Percentiles rank a stretch among this genome's conserved stretches.
phyloP scores from a whole-genome alignment of 2,329 filamentous ascomycete species.

The Colletotrichum chrysophilum region DNA sequence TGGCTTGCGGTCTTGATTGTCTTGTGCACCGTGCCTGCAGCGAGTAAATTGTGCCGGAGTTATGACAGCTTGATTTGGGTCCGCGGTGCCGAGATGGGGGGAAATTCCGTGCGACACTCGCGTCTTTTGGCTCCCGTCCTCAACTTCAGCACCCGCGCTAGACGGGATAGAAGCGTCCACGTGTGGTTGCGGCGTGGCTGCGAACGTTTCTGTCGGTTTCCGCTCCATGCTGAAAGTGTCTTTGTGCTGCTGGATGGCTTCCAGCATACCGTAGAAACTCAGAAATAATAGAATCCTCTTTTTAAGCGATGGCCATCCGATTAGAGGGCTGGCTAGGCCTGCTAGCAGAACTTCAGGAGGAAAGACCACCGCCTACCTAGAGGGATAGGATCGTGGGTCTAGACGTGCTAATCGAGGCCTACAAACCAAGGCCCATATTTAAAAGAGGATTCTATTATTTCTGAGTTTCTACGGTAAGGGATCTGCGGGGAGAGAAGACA shows the following conservation, averaged over 20 bases:
- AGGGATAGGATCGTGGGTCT: too few relatives aligned
- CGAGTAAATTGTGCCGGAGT: background rate
- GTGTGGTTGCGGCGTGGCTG: background rate
- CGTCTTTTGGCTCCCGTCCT: background rate
- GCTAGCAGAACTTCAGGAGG: too few relatives aligned
- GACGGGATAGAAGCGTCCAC: background rate
- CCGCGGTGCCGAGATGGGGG: background rate
- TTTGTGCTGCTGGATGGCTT: background rate
- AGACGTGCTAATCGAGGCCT: too few relatives aligned
- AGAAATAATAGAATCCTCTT: too few relatives aligned
- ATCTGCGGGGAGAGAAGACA: background rate
- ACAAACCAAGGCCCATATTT: too few relatives aligned
- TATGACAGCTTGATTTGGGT: background rate
- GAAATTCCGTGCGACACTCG: background rate
- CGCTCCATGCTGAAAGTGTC: background rate
- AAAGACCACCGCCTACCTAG: too few relatives aligned
- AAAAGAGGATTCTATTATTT: too few relatives aligned
- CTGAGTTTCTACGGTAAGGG: background rate
- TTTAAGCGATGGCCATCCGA: too few relatives aligned
- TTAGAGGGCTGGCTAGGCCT: too few relatives aligned
- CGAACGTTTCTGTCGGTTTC: background rate
- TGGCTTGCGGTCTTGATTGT: background rate
- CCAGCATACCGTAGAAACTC: background rate
- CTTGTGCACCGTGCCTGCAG: background rate
- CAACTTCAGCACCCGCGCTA: background rate